Conservation (phyloP, 495 filamentous ascomycete species). For the Jackrogersella minutella region DNA sequence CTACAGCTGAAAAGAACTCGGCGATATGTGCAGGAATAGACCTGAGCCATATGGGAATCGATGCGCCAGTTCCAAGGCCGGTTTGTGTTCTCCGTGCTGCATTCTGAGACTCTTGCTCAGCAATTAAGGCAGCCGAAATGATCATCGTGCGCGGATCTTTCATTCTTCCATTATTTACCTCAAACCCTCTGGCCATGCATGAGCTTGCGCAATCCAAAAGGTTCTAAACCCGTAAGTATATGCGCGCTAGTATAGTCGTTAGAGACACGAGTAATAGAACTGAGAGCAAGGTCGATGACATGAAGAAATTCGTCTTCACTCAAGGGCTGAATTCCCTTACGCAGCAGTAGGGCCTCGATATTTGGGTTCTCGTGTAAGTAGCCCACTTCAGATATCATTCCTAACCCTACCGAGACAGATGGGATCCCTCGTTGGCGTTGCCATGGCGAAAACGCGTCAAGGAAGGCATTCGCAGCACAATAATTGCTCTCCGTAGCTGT, state of each 20-base stretch:
- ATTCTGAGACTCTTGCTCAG: no score
- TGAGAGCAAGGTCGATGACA: slow-evolving; percentile 1
- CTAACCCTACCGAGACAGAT: slow-evolving; percentile 27
- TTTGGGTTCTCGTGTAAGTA: slow-evolving; percentile 45
- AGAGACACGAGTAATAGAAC: no score
- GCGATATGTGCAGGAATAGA: no score
- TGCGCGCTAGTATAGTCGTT: background rate
- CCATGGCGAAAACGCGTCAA: slow-evolving; percentile 49
- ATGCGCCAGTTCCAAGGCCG: no score
- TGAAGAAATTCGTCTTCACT: slow-evolving; percentile 40
- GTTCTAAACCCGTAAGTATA: background rate
- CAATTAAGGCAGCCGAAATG: no score
- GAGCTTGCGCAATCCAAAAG: background rate
- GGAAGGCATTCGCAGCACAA: slow-evolving; percentile 46
- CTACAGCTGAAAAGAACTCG: no score
- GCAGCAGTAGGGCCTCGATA: slow-evolving; percentile 37
- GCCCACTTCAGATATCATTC: slow-evolving; percentile 41
- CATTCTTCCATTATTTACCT: background rate
- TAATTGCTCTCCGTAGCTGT: slow-evolving; percentile 51
- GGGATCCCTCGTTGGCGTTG: slow-evolving; percentile 37
- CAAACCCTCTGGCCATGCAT: background rate
- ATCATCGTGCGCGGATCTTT: no score
- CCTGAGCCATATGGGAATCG: no score
- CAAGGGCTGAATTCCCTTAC: slow-evolving; percentile 39
- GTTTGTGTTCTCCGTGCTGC: no score